A percentile compares a stretch with the other conserved stretches of the same genome.
These are phyloP conservation scores for Cunninghamia lanceolata DNA, from an alignment of 75 land plant species.

Conservation along the genomic window DNA sequence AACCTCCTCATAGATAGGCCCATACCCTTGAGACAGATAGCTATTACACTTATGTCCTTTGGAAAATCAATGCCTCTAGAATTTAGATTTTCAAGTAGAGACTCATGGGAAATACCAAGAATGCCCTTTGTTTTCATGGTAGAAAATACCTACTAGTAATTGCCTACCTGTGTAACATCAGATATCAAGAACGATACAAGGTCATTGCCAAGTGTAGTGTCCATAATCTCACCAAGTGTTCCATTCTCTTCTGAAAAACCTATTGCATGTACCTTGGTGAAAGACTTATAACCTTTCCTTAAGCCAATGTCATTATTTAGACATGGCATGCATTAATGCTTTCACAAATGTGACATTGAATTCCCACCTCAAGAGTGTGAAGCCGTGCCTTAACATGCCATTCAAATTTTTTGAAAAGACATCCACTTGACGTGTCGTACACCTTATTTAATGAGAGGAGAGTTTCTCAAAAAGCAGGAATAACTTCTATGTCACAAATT, in stretches of 20 bases:
- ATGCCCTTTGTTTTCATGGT: constrained; percentile 96
- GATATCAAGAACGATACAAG: constrained; percentile 86
- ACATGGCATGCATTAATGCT: too few species aligned
- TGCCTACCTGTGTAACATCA: constrained; percentile 97
- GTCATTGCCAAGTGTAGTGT: constrained; percentile 85
- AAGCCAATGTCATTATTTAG: too few species aligned
- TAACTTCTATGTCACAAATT: too few species aligned
- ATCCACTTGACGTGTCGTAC: too few species aligned
- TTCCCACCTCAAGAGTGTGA: too few species aligned
- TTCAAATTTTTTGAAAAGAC: too few species aligned
- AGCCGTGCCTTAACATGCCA: too few species aligned
- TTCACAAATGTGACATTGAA: too few species aligned
- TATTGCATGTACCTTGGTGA: constrained; percentile 84
- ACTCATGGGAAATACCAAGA: constrained; percentile 94
- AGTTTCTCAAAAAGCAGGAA: too few species aligned
- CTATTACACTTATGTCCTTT: constrained; percentile 92
- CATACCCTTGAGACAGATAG: constrained; percentile 98
- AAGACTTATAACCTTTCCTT: constrained; percentile 85
- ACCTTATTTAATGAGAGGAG: too few species aligned
- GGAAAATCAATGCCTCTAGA: constrained; percentile 83
- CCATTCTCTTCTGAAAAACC: constrained; percentile 96
- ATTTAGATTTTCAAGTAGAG: constrained; percentile 89
- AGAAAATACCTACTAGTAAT: constrained; percentile 75
- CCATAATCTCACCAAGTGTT: constrained; percentile 86
- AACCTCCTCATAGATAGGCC: constrained; percentile 95